Evolutionary conservation across 139 green algal genomes (phyloP).

Genomic region (Chlorella sp.): DNA sequence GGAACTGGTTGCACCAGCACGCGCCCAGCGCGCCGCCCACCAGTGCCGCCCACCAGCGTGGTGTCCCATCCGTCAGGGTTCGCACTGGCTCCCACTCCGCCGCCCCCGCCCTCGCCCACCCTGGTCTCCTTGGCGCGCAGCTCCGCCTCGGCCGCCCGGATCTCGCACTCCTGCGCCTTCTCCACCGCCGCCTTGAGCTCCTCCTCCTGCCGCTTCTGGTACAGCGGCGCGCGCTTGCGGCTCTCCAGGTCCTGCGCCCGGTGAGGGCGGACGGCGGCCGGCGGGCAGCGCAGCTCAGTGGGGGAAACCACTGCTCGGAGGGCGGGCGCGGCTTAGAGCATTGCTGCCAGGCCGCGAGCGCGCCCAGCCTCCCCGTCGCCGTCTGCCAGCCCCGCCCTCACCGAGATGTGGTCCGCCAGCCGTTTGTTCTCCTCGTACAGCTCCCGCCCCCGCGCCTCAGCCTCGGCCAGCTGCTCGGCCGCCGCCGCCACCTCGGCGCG

Average conservation of each 20-base stretch:
- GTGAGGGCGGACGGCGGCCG: not conserved
- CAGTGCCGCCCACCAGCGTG: too few species aligned
- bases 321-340: not conserved
- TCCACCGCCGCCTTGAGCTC: conserved; percentile 77
- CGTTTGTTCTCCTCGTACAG: conserved; percentile 67
- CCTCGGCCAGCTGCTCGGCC: conserved; percentile 22
- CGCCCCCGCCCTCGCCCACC: conserved; percentile 20
- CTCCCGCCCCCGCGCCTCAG: conserved; percentile 50
- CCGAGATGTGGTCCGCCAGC: conserved; percentile 68
- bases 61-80: too few species aligned
- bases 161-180: conserved; percentile 74
- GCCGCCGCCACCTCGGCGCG: not conserved
- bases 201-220: conserved; percentile 89
- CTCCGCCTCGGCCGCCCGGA: conserved; percentile 65
- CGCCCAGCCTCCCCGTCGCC: not conserved
- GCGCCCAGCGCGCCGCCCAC: too few species aligned
- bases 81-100: too few species aligned
- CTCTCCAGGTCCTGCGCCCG: conserved; percentile 79
- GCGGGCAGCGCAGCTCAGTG: not conserved
- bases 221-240: conserved; percentile 84
- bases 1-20: too few species aligned
- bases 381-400: not conserved
- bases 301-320: not conserved
- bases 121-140: conserved; percentile 55
- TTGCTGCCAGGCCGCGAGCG: not conserved